These are phyloP conservation scores for Dioscorea dumetorum DNA, from an alignment of 106 monocot species.

Conservation along the genomic window DNA sequence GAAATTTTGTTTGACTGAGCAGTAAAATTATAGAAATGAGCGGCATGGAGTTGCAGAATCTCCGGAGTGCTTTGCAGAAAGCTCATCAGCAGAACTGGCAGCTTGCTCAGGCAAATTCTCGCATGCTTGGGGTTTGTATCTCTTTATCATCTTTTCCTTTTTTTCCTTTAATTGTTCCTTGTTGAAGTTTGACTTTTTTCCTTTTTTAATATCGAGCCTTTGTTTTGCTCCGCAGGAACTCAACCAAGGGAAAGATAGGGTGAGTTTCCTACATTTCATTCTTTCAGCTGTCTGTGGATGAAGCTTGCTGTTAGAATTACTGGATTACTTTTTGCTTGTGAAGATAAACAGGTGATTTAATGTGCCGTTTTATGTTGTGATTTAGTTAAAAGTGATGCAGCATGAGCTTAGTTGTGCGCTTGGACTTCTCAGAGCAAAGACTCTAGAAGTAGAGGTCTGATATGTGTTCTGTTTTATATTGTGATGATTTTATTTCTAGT, in stretches of 20 bases:
- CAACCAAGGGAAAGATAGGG: slow-evolving; percentile 48
- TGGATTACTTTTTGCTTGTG: no score
- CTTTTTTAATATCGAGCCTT: neutral
- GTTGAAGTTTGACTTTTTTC: neutral
- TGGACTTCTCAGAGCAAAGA: slow-evolving; percentile 23
- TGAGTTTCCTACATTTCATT: neutral
- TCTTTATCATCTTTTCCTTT: neutral
- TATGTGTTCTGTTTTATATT: neutral
- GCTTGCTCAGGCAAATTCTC: slow-evolving; percentile 57
- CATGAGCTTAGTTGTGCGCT: slow-evolving; percentile 29
- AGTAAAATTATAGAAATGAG: slow-evolving; percentile 45
- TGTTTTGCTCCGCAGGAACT: slow-evolving; percentile 33
- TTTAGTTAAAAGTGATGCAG: slow-evolving; percentile 31
- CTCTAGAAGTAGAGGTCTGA: slow-evolving; percentile 27
- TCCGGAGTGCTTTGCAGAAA: slow-evolving; percentile 27
- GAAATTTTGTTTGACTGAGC: slow-evolving; percentile 5
- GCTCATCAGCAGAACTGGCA: slow-evolving; percentile 51
- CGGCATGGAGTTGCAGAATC: slow-evolving; percentile 48
- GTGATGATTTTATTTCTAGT: neutral
- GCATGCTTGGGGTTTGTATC: slow-evolving; percentile 48
- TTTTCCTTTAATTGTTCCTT: neutral
- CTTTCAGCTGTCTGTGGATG: neutral
- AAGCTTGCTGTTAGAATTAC: neutral
- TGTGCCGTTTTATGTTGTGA: neutral
- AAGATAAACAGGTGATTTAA: no score